Evolutionary conservation across 441 rosid genomes (phyloP).

Genomic region (Eutrema salsugineum): DNA sequence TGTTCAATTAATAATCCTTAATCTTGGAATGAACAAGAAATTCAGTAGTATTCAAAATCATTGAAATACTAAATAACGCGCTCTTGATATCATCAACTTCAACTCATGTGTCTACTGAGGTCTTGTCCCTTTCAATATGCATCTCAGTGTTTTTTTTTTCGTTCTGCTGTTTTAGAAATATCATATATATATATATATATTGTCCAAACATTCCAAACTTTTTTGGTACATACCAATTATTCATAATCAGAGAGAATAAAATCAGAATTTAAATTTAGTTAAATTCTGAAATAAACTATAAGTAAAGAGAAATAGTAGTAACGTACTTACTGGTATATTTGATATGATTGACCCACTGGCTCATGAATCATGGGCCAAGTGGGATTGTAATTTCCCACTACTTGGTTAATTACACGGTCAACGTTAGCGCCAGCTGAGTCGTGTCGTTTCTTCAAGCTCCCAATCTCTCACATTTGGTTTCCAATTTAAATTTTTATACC

Average conservation of each 20-base stretch:
- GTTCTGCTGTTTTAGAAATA: not conserved
- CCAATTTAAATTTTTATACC: not conserved
- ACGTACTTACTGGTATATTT: not conserved
- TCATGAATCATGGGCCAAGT: conserved; percentile 2
- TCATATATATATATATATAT: conserved; percentile 11
- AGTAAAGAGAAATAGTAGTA: not conserved
- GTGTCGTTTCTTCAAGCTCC: conserved; percentile 1
- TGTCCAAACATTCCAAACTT: conserved; percentile 18
- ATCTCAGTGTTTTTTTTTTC: not conserved
- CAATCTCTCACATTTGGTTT: not conserved
- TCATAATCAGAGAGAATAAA: not conserved
- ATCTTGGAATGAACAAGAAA: not conserved
- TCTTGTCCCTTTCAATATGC: conserved; percentile 16
- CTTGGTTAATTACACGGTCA: conserved; percentile 7
- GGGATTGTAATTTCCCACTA: conserved; percentile 17
- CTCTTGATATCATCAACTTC: not conserved
- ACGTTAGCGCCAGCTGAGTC: not conserved
- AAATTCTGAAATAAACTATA: not conserved
- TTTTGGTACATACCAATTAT: conserved; percentile 3
- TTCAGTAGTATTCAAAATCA: not conserved
- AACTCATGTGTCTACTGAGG: conserved; percentile 6
- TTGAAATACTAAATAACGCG: not conserved
- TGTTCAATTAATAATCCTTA: not conserved
- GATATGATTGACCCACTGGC: conserved; percentile 4
- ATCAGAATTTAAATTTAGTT: not conserved